Evolutionary conservation across 1,139 yeast genomes (phyloP), one percentile per base, ranked within the genome.

Genomic region (Protomyces lactucae-debilis): DNA sequence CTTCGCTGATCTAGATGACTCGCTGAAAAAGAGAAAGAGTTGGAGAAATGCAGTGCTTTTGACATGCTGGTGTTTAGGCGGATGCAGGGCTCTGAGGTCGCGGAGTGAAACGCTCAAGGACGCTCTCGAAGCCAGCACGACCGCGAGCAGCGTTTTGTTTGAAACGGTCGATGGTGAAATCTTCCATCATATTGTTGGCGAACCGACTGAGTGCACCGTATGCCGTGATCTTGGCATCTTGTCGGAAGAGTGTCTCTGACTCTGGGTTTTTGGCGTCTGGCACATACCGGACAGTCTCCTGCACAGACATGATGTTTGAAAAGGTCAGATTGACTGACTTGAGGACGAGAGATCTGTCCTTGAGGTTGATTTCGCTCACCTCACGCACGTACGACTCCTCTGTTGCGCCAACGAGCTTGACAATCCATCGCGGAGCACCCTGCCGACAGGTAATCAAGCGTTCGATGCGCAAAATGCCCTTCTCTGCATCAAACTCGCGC

Each of bases 401-500:
- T 51, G 82, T 80, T 2, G 89, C 87, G 3, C 97, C 97, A 12
- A 90, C 87, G 23, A 92, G 70, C 66, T 81, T 80, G 66, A 84
- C 76, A 45, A 93, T 75, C 98, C 98, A 93, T 52, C 77, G 74
- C 0, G 99, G 99, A 52, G 92, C 86, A 10, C 88, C 81, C 74
- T 93, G 99, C 70, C 88, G 83, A 74, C 96, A 89, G 1, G 96
- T 93, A 69, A 93, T 89, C 64, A 93, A 79, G 67, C 99, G 80
- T 76, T 93, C 98, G 0, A 97, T 87, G 36, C 87, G 80, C 61
- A 93, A 79, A 0, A 83, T 79, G 23, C 84, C 82, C 0, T 83
- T 80, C 8, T 74, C 75, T 0, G 81, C 77, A 71, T 86, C 84
- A 37, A 90, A 73, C 69, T 86, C 88, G 67, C 98, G 80, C 67